phyloP scores from a whole-genome alignment of 192 early-diverging fungal species.

The Umbelopsis ramanniana region DNA sequence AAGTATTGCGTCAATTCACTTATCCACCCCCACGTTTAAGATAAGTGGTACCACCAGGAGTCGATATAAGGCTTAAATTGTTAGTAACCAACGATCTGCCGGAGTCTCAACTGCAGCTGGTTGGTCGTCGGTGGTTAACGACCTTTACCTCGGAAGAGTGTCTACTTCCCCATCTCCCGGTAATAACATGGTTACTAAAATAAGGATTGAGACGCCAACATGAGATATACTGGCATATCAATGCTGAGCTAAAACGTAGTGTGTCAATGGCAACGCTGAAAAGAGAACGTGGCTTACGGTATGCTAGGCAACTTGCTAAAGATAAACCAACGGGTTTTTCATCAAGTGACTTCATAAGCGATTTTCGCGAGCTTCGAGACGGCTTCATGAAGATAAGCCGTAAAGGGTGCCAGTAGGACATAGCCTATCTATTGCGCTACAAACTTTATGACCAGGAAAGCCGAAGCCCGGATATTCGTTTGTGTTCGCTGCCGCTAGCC shows the following conservation, averaged over 20 bases:
- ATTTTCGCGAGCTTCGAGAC: no score
- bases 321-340: no score
- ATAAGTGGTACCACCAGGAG: background rate
- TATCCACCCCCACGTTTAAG: background rate
- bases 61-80: background rate
- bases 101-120: background rate
- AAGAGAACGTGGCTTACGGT: no score
- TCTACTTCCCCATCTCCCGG: no score
- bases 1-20: background rate
- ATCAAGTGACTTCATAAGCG: no score
- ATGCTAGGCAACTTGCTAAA: no score
- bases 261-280: no score
- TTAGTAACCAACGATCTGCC: background rate
- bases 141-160: background rate
- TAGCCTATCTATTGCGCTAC: background rate
- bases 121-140: background rate
- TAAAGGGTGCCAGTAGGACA: background rate
- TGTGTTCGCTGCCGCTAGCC: background rate
- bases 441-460: background rate
- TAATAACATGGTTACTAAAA: no score
- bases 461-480: constrained; percentile 21
- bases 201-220: no score
- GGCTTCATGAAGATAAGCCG: background rate
- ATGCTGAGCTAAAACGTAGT: no score
- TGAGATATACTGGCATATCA: no score